Evolutionary conservation across 495 filamentous ascomycete species (phyloP), one percentile per base, ranked within the genome.

Genomic region (Aspergillus mulundensis): DNA sequence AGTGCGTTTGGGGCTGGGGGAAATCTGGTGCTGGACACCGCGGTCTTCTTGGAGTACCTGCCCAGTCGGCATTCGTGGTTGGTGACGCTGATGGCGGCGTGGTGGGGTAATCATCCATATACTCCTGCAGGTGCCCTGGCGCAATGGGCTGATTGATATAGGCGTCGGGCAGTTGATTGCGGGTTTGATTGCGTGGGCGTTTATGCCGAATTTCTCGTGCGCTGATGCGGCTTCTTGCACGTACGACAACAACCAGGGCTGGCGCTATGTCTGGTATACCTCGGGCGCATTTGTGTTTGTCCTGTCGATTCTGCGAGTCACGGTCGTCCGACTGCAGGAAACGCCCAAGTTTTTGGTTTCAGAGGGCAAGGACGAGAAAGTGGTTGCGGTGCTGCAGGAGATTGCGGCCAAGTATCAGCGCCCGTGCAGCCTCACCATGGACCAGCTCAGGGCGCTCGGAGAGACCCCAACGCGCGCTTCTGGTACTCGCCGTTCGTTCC

Each of bases 331-430:
- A 1, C 72, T 90, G 3, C 71, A 76, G 18, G 87, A 91, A 56
- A 89, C 88, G 0, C 87, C 88, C 19, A 90, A 89, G 58, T 90
- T 85, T 61, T 81, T 89, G 1, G 63, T 91, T 19, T 77, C 77
- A 21, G 73, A 83, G 48, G 86, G 86, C 7, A 76, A 81, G 39
- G 87, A 90, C 56, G 79, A 72, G 4, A 67, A 86, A 54, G 77
- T 84, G 0, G 80, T 89, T 44, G 66, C 77, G 1, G 84, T 79
- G 0, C 72, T 91, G 10, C 78, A 85, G 28, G 69, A 60, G 8
- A 78, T 90, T 42, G 87, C 88, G 0, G 66, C 63, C 20, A 84
- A 77, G 64, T 84, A 91, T 69, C 72, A 83, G 50, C 80, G 84
- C 3, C 74, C 77, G 4, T 88, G 82, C 63, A 77, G 74, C 30